Percentiles rank a stretch among this genome's conserved stretches.
Evolutionary conservation across 768 basidiomycete genomes (phyloP).

Genomic region (Dentipellis fragilis): DNA sequence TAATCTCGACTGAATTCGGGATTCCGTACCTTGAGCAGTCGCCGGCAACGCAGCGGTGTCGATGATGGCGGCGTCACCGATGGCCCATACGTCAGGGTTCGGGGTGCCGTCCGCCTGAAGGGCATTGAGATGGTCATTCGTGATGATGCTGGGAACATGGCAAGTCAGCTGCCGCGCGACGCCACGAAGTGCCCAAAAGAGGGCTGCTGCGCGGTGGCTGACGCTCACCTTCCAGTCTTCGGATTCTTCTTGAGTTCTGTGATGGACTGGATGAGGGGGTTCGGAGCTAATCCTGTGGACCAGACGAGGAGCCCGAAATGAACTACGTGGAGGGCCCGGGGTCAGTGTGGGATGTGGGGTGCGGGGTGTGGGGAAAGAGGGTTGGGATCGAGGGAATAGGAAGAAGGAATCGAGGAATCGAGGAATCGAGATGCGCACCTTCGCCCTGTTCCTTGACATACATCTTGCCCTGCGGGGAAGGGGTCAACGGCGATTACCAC

Average conservation of each 20-base stretch:
- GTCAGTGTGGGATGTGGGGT: background rate
- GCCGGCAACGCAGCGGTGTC: slow-evolving; percentile 46
- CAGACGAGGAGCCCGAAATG: slow-evolving; percentile 79
- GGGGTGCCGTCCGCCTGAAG: slow-evolving; percentile 41
- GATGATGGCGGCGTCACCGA: slow-evolving; percentile 61
- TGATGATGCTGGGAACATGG: slow-evolving; percentile 25
- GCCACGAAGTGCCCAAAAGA: background rate
- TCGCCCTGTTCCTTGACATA: slow-evolving; percentile 64
- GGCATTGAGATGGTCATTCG: slow-evolving; percentile 54
- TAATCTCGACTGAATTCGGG: slow-evolving; percentile 1
- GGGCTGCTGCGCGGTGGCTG: background rate
- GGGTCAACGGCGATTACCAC: background rate
- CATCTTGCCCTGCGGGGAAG: slow-evolving; percentile 44
- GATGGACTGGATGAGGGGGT: slow-evolving; percentile 63
- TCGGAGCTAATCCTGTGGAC: slow-evolving; percentile 79
- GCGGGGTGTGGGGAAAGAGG: slow-evolving; percentile 1
- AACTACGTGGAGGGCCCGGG: slow-evolving; percentile 29
- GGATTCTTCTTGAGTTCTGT: slow-evolving; percentile 50
- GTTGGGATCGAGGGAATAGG: background rate
- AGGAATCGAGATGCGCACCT: slow-evolving; percentile 28
- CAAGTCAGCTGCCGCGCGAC: background rate
- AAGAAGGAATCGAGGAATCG: background rate
- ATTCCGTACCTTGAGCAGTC: slow-evolving; percentile 74
- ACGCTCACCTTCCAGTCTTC: slow-evolving; percentile 42
- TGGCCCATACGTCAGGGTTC: slow-evolving; percentile 66